Evolutionary conservation across 2,329 filamentous ascomycete species (phyloP), one percentile per base, ranked within the genome.

Genomic region (Septoria petroselini): DNA sequence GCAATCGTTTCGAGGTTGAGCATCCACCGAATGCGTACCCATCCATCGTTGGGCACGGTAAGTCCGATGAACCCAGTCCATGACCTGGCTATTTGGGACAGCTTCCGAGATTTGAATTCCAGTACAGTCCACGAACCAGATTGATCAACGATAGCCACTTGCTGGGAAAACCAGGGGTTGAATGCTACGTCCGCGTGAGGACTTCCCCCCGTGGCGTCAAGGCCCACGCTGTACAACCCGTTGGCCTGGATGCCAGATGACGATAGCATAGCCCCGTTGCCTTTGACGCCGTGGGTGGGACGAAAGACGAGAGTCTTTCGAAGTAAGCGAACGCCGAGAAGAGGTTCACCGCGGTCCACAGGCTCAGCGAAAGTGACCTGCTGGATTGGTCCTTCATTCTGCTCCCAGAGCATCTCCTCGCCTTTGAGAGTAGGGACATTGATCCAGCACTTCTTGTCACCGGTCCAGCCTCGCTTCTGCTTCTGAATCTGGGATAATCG

Each of bases 81-180:
- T 34, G 43, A 45, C 18, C 44, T 51, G 7, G 37, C 54, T 25
- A 49, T 23, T 45, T 41, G 34, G 7, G 50, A 44, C 35, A 47
- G 46, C 48, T 56, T 63, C 3, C 51, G 48, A 9, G 52, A 39
- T n/a, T 38, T 57, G 18, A 85, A 69, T 53, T 85, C 76, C 82
- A 84, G 88, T 3, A 88, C 66, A 35, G 73, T 82, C 86, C 86
- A 91, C 50, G 71, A 73, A 1, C 85, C 85, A 27, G 70, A 70
- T 43, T 80, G 73, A 59, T 90, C 84, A 14, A 90, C 72, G 19
- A 89, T 72, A 12, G 76, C 83, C 44, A 90, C 69, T 59, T 86
- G 83, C 1, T 80, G 76, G 12, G 73, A 69, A 50, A 74, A 79
- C 65, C 70, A 79, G 0, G 84, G 79, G 55, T 83, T 84, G 64